phyloP scores from a whole-genome alignment of 2,329 filamentous ascomycete genomes.

The Aspergillus nomiae region DNA sequence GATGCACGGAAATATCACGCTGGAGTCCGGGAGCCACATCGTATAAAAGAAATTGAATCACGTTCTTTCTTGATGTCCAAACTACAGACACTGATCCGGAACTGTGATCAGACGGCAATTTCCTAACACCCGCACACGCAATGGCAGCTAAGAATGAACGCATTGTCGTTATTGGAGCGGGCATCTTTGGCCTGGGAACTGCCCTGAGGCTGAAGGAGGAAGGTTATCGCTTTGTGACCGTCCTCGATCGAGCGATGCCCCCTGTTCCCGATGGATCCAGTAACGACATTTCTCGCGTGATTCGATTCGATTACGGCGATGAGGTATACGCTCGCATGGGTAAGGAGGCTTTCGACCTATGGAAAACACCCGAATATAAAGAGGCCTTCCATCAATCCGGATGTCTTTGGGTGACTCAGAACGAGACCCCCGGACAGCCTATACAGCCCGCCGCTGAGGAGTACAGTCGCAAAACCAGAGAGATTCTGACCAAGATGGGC shows the following conservation, averaged over 20 bases:
- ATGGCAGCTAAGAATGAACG: slow-evolving; percentile 28
- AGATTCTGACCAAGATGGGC: slow-evolving; percentile 26
- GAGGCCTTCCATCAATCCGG: slow-evolving; percentile 28
- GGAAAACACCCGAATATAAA: slow-evolving; percentile 48
- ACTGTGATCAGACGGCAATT: not conserved
- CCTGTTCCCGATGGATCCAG: slow-evolving; percentile 42
- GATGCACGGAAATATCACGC: not conserved
- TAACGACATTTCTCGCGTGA: slow-evolving; percentile 43
- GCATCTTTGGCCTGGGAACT: slow-evolving; percentile 30
- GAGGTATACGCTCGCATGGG: slow-evolving; percentile 72
- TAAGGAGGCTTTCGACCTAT: slow-evolving; percentile 68
- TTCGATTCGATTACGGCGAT: slow-evolving; percentile 69
- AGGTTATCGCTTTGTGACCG: slow-evolving; percentile 31
- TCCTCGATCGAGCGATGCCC: slow-evolving; percentile 36
- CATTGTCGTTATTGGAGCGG: slow-evolving; percentile 32
- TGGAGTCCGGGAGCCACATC: not conserved
- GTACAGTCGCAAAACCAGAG: slow-evolving; percentile 26
- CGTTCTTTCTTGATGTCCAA: not conserved
- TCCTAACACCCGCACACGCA: not conserved
- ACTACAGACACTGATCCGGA: not conserved
- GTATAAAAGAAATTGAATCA: not conserved
- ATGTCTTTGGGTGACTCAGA: slow-evolving; percentile 28
- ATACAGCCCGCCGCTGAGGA: slow-evolving; percentile 23
- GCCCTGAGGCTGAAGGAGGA: slow-evolving; percentile 27
- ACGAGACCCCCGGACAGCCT: slow-evolving; percentile 20